Evolutionary conservation across 805 yeast genomes (phyloP).

Genomic region (baker's yeast (Saccharomyces cerevisiae)): DNA sequence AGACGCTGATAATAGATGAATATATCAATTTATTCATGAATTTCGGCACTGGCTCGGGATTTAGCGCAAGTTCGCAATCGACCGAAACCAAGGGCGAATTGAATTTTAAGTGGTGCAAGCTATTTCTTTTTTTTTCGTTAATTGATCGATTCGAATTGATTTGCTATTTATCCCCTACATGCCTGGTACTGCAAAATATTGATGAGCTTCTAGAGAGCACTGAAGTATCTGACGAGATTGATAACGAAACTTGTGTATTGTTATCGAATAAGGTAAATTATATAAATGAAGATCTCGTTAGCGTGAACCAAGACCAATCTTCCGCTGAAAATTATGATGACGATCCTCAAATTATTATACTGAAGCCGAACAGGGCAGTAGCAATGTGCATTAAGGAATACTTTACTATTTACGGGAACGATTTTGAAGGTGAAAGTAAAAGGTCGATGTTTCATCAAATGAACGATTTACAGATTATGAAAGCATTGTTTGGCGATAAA

Average conservation of each 20-base stretch:
- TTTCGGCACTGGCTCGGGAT: not conserved
- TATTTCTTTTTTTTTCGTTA: constrained; percentile 19
- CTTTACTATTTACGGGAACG: constrained; percentile 26
- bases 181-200: constrained; percentile 22
- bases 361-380: constrained; percentile 26
- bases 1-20: constrained; percentile 6
- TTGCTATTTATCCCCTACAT: constrained; percentile 27
- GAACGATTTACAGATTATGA: constrained; percentile 20
- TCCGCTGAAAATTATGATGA: constrained; percentile 2
- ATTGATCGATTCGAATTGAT: constrained; percentile 20
- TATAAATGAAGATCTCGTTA: not conserved
- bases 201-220: constrained; percentile 24
- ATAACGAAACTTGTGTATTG: constrained; percentile 31
- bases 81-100: not conserved
- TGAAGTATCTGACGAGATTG: constrained; percentile 25
- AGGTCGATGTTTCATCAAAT: constrained; percentile 9
- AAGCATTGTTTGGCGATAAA: constrained; percentile 24
- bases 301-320: not conserved
- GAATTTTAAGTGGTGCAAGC: constrained; percentile 8
- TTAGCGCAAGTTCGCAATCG: not conserved
- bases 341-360: constrained; percentile 16
- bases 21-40: not conserved
- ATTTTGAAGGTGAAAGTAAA: constrained; percentile 8
- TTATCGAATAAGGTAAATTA: constrained; percentile 15
- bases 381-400: constrained; percentile 28